Evolutionary conservation across 129 eudicot species (phyloP), one percentile per base, ranked within the genome.

Genomic region (Pulicaria dysenterica): DNA sequence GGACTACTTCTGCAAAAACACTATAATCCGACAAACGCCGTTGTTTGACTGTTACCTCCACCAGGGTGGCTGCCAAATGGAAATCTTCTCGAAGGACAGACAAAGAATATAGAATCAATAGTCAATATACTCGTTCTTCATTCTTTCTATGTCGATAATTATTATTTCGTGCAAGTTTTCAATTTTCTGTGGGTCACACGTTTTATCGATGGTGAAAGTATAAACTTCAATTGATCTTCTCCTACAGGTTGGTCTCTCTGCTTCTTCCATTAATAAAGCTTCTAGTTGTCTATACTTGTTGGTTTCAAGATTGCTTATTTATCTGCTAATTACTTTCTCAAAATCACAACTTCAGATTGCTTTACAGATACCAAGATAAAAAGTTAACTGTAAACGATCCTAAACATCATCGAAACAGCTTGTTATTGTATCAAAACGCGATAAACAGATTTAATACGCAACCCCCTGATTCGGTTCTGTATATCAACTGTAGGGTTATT

Each of bases 111-210:
- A 4, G 7, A 40, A 0, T 39, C 11, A 15, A 57, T 47, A 50
- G 76, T 77, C 81, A 77, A 77, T 31, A 69, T 8, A 70, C 81
- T n/a, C 71, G 76, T 69, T 77, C 81, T 60, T 69, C 56, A 47
- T 59, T 61, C 53, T 58, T 63, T 64, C 46, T 49, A n/a, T 19
- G 12, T 8, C 6, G 3, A 46, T n/a, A n/a, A n/a, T 51, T 9
- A 65, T 14, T 67, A 19, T 54, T 77, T 69, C 81, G 70, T 77
- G 51, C 54, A 77, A 69, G 76, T 69, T 77, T 39, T 42, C 70
- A 41, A 15, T 77, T 68, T 36, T 19, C 48, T 24, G 3, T 37
- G 3, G 12, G 63, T 58, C 55, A 68, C 24, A 44, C n/a, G 17
- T 73, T 46, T 42, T 44, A 49, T 48, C 9, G 53, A 65, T 14